phyloP scores from a whole-genome alignment of 1,284 basidiomycete genomes.

The Volvariella surrecta region DNA sequence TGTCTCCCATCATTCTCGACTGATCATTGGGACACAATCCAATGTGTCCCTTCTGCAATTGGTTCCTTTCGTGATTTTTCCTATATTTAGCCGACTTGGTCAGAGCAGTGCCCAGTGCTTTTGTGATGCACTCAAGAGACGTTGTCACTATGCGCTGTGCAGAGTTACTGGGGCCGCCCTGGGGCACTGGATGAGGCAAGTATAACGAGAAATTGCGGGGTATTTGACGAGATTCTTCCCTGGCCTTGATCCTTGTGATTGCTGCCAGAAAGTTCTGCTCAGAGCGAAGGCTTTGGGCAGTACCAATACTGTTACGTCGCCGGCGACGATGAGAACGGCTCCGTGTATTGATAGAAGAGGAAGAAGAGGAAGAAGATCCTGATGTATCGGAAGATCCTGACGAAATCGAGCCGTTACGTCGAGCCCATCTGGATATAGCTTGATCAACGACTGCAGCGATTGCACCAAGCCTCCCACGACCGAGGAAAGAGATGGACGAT shows the following conservation, averaged over 20 bases:
- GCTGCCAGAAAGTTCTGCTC: slow-evolving; percentile 47
- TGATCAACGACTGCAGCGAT: slow-evolving; percentile 44
- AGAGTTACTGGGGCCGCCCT: slow-evolving; percentile 5
- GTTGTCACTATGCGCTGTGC: slow-evolving; percentile 37
- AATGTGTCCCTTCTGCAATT: not conserved
- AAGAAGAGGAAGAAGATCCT: slow-evolving; percentile 25
- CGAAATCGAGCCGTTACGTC: slow-evolving; percentile 34
- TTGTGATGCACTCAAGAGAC: slow-evolving; percentile 47
- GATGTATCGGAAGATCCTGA: slow-evolving; percentile 29
- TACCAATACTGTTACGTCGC: slow-evolving; percentile 35
- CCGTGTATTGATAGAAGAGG: slow-evolving; percentile 29
- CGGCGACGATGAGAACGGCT: slow-evolving; percentile 35
- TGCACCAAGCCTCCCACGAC: slow-evolving; percentile 32
- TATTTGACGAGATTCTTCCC: slow-evolving; percentile 47
- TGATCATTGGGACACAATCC: not conserved
- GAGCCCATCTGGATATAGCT: slow-evolving; percentile 48
- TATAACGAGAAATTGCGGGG: slow-evolving; percentile 64
- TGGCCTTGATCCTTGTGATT: slow-evolving; percentile 47
- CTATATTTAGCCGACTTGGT: slow-evolving; percentile 31
- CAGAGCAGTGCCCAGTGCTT: slow-evolving; percentile 45
- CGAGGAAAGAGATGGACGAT: slow-evolving; percentile 26
- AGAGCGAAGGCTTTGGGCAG: slow-evolving; percentile 40
- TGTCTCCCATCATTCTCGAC: no score
- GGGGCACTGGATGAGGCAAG: slow-evolving; percentile 32
- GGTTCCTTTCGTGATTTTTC: slow-evolving; percentile 19